Evolutionary conservation across 192 early-diverging fungal genomes (phyloP).

Genomic region (Backusella australiensis): DNA sequence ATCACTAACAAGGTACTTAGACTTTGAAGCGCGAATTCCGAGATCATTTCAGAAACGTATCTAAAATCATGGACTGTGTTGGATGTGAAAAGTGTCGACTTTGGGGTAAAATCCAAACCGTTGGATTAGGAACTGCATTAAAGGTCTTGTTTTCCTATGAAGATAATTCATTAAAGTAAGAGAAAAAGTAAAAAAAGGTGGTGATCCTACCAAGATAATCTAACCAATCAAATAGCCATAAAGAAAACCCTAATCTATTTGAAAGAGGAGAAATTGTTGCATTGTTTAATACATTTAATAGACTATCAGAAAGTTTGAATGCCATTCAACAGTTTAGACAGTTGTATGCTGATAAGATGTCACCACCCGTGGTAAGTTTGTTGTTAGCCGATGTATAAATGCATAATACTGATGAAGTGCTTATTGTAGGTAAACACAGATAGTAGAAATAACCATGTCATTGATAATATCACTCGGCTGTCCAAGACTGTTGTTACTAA

Average conservation of each 20-base stretch:
- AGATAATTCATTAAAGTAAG: slow-evolving; percentile 58
- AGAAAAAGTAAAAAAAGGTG: background rate
- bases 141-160: slow-evolving; percentile 91
- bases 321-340: slow-evolving; percentile 79
- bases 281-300: slow-evolving; percentile 85
- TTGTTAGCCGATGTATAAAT: background rate
- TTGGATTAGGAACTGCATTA: slow-evolving; percentile 94
- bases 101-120: slow-evolving; percentile 97
- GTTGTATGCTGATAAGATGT: slow-evolving; percentile 58
- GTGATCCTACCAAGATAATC: background rate
- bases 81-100: slow-evolving; percentile 98
- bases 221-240: slow-evolving; percentile 32
- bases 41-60: slow-evolving; percentile 92
- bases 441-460: background rate
- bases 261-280: slow-evolving; percentile 86
- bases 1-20: slow-evolving; percentile 24
- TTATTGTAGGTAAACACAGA: background rate
- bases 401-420: background rate
- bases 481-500: slow-evolving; percentile 5
- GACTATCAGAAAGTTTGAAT: slow-evolving; percentile 81
- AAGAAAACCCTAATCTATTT: slow-evolving; percentile 52
- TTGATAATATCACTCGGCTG: background rate
- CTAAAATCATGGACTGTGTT: slow-evolving; percentile 98
- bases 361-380: background rate
- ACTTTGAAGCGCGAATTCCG: slow-evolving; percentile 85